phyloP scores from a whole-genome alignment of 2,329 filamentous ascomycete genomes.

The Colletotrichum orbiculare region DNA sequence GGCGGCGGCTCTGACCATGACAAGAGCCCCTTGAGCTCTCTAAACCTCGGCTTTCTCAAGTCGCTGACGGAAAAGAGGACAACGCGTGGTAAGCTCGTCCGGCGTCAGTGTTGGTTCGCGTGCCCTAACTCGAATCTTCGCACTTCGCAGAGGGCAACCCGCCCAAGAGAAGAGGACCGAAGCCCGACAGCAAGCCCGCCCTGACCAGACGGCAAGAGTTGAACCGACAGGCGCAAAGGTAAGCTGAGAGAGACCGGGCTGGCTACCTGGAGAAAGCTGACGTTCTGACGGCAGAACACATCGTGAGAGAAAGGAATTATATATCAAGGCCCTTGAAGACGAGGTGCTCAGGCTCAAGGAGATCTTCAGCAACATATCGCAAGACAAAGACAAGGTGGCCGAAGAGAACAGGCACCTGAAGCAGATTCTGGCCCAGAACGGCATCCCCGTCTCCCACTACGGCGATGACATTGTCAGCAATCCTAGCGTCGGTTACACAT shows the following conservation, averaged over 20 bases:
- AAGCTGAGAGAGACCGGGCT: slow-evolving; percentile 42
- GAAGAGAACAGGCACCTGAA: slow-evolving; percentile 85
- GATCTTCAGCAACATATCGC: slow-evolving; percentile 77
- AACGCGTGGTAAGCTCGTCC: slow-evolving; percentile 71
- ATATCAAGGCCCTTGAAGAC: slow-evolving; percentile 93
- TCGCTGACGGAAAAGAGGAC: slow-evolving; percentile 77
- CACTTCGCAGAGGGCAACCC: slow-evolving; percentile 76
- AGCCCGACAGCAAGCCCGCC: slow-evolving; percentile 95
- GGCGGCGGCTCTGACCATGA: slow-evolving; percentile 44
- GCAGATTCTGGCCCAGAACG: slow-evolving; percentile 64
- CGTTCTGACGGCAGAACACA: slow-evolving; percentile 57
- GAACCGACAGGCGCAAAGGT: slow-evolving; percentile 96
- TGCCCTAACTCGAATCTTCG: slow-evolving; percentile 1
- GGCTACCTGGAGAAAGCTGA: not conserved
- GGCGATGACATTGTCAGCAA: slow-evolving; percentile 59
- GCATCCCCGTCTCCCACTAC: slow-evolving; percentile 52
- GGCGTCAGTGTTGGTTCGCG: not conserved
- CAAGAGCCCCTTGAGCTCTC: slow-evolving; percentile 52
- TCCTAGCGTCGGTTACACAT: slow-evolving; percentile 59
- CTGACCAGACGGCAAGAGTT: slow-evolving; percentile 92
- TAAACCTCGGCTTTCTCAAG: slow-evolving; percentile 74
- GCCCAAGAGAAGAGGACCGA: slow-evolving; percentile 90
- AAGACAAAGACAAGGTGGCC: slow-evolving; percentile 79
- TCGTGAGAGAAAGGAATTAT: slow-evolving; percentile 94
- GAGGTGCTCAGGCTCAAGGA: slow-evolving; percentile 92